Evolutionary conservation across 1,139 yeast species (phyloP).

Genomic region (Geotrichum bryndzae): DNA sequence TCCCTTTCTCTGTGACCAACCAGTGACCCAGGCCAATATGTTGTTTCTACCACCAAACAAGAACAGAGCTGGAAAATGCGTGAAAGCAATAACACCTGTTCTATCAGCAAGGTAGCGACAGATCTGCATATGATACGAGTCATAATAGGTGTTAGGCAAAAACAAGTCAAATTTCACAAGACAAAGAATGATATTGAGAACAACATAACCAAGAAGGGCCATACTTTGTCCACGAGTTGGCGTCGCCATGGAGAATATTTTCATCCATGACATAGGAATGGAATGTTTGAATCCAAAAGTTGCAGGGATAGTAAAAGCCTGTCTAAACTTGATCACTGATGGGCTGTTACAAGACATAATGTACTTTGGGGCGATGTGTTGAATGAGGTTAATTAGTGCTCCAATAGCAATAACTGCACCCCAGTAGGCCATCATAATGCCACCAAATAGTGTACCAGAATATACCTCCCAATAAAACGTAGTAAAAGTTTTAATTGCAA

Average conservation of each 20-base stretch:
- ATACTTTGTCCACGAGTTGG: conserved; percentile 33
- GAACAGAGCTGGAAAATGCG: conserved; percentile 47
- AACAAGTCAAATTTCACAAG: conserved; percentile 19
- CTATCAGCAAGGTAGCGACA: conserved; percentile 45
- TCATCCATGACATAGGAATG: conserved; percentile 24
- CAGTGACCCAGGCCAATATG: conserved; percentile 49
- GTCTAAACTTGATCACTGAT: conserved; percentile 21
- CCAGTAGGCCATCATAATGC: conserved; percentile 25
- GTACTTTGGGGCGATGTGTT: conserved; percentile 5
- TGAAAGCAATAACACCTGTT: conserved; percentile 49
- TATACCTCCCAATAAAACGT: conserved; percentile 7
- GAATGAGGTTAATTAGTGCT: conserved; percentile 19
- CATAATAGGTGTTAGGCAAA: conserved; percentile 20
- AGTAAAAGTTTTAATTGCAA: background rate
- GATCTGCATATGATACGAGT: conserved; percentile 15
- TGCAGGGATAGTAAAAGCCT: conserved; percentile 32
- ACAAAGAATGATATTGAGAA: conserved; percentile 28
- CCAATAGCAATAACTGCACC: conserved; percentile 21
- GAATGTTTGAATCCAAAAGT: conserved; percentile 29
- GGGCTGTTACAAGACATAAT: conserved; percentile 18
- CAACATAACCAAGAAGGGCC: conserved; percentile 26
- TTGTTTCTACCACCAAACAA: conserved; percentile 61
- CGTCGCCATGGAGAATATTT: conserved; percentile 22
- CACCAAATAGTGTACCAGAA: conserved; percentile 13
- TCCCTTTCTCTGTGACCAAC: no score